phyloP scores from a whole-genome alignment of 2,329 filamentous ascomycete genomes.

The Exophiala xenobiotica region DNA sequence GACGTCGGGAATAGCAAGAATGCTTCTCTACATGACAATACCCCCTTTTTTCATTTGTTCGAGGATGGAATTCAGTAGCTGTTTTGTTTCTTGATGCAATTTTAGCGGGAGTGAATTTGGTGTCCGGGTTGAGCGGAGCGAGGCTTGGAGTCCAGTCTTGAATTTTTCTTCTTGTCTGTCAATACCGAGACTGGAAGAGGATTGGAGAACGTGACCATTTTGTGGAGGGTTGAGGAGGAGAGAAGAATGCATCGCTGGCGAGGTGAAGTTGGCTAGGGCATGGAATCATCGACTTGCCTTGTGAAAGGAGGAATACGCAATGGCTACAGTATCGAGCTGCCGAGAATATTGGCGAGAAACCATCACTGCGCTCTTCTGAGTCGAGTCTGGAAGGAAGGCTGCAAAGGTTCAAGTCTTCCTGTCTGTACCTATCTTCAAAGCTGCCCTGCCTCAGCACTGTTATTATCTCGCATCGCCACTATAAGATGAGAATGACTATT shows the following conservation, averaged over 20 bases:
- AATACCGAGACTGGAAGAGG: not conserved
- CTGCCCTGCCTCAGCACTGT: too few relatives aligned
- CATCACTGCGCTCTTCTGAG: too few relatives aligned
- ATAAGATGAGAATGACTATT: not conserved
- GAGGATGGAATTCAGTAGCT: conserved; percentile 5
- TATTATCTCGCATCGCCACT: too few relatives aligned
- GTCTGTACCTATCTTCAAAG: too few relatives aligned
- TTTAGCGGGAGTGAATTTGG: conserved; percentile 25
- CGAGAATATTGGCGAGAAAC: too few relatives aligned
- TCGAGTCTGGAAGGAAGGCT: too few relatives aligned
- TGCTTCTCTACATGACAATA: conserved; percentile 15
- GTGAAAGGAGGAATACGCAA: too few relatives aligned
- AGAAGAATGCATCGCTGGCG: too few relatives aligned
- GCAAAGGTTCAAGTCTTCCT: too few relatives aligned
- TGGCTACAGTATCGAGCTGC: too few relatives aligned
- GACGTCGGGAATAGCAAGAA: not conserved
- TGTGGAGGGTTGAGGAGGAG: not conserved
- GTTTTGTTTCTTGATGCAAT: conserved; percentile 18
- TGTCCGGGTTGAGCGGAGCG: not conserved
- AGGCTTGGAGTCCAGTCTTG: not conserved
- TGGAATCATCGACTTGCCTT: too few relatives aligned
- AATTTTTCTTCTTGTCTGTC: conserved; percentile 1
- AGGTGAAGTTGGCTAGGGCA: too few relatives aligned
- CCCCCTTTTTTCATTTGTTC: conserved; percentile 17
- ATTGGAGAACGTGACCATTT: not conserved